Conservation (phyloP, 352 stramenopile species). For the Plasmopara viticola region DNA sequence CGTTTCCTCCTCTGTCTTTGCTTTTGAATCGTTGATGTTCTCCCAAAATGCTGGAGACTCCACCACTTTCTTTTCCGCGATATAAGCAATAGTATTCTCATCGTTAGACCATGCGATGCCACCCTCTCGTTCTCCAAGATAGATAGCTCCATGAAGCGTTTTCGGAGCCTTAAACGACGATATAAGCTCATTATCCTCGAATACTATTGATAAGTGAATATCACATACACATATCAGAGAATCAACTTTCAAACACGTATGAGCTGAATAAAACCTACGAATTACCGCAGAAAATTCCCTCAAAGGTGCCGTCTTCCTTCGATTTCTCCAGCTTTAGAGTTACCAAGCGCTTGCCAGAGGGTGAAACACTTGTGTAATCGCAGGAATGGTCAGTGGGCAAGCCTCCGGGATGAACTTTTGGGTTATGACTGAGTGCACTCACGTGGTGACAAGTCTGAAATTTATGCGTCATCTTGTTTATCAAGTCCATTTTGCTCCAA, state of each 20-base stretch:
- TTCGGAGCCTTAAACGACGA: conserved; percentile 59
- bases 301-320: conserved; percentile 25
- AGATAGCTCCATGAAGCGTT: conserved; percentile 61
- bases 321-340: conserved; percentile 52
- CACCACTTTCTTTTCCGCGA: conserved; percentile 57
- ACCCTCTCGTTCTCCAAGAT: conserved; percentile 66
- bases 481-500: conserved; percentile 52
- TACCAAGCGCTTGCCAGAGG: conserved; percentile 42
- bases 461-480: conserved; percentile 48
- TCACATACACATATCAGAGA: neutral
- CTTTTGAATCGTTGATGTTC: conserved; percentile 32
- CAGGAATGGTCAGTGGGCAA: conserved; percentile 38
- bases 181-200: conserved; percentile 29
- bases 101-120: conserved; percentile 68
- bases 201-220: conserved; percentile 25
- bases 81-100: conserved; percentile 64
- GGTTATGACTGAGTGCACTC: conserved; percentile 11
- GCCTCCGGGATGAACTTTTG: conserved; percentile 24
- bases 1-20: conserved; percentile 23
- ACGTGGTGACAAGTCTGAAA: conserved; percentile 56
- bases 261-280: conserved; percentile 1
- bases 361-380: conserved; percentile 48
- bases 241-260: neutral
- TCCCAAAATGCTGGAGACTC: conserved; percentile 50
- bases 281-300: conserved; percentile 45